A percentile compares a stretch with the other conserved stretches of the same genome.
These are phyloP conservation scores for Margaritispora aquatica DNA, from an alignment of 495 filamentous ascomycete genomes.

Conservation along the genomic window DNA sequence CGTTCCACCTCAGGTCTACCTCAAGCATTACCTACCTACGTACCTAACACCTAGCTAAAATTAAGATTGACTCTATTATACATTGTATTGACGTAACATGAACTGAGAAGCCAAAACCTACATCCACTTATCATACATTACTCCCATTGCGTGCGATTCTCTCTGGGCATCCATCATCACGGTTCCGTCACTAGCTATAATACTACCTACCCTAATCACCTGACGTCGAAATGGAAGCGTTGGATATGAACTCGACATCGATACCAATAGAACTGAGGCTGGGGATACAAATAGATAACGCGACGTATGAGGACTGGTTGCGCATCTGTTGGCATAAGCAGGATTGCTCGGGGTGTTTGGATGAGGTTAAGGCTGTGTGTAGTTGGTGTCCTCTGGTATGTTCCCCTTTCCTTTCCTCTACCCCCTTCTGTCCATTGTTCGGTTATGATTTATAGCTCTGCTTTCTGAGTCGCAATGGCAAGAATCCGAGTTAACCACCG, in stretches of 20 bases:
- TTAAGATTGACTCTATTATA: too few relatives aligned
- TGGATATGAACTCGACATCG: neutral
- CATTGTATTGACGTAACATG: too few relatives aligned
- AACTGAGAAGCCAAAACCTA: too few relatives aligned
- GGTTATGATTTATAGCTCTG: too few relatives aligned
- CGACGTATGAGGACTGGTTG: constrained; percentile 28
- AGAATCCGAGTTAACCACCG: neutral
- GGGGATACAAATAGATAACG: neutral
- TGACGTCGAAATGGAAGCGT: neutral
- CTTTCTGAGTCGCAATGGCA: neutral
- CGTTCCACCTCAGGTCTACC: too few relatives aligned
- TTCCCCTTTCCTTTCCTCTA: neutral
- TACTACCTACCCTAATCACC: neutral
- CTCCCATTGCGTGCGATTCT: too few relatives aligned
- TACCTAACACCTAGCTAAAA: too few relatives aligned
- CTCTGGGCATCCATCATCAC: too few relatives aligned
- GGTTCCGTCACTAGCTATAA: neutral
- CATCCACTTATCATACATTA: too few relatives aligned
- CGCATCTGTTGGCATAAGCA: constrained; percentile 41
- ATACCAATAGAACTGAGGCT: too few relatives aligned
- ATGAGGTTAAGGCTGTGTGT: constrained; percentile 26
- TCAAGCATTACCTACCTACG: too few relatives aligned
- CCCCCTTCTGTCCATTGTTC: neutral
- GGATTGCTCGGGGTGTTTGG: constrained; percentile 37
- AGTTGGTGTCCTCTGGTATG: constrained; percentile 48